Base-by-base conservation (phyloP, 2,329 filamentous ascomycete genomes). In the Neocucurbitaria cava region DNA sequence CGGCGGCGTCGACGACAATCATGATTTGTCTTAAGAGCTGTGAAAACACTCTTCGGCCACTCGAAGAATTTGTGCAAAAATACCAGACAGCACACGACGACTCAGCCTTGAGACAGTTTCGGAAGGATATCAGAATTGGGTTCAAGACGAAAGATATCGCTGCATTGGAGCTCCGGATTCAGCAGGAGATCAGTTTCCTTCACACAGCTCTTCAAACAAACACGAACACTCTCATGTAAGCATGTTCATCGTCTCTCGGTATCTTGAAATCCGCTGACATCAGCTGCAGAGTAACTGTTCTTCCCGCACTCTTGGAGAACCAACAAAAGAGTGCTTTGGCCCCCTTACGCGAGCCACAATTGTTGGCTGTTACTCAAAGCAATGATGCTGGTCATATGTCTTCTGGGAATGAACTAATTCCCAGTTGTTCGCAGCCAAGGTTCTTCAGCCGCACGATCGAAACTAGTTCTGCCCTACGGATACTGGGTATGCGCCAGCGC, bases 101-200 rank as follows among this genome's bases (percentile, higher is more conserved):
- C 17, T 47, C 52, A 0, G 11, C 26, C 6, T 31, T 54, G 24
- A 11, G n/a, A 2, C 52, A 21, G 35, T 9, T 56, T 24, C 56
- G 53, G 28, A 36, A n/a, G 10, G 47, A 49, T 26, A 39, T 63
- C 13, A 46, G 39, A 21, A 20, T 63, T 5, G 50, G 39, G 1
- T 38, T 56, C 23, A 60, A 58, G 21, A 31, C 49, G 35, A 63
- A 56, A 21, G 54, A 56, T 18, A 58, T 58, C 8, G 44, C 43
- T 11, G 50, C 23, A 7, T 49, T 58, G 9, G 57, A 61, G 38
- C 24, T 11, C 2, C 38, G 46, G 9, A 53, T 63, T 15, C 49
- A 58, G 26, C 40, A 45, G 2, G 60, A 58, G 17, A 55, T 57
- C 13, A 36, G 33, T 1, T 47, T 46, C 17, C 38, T 63, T 1